Base-by-base conservation (phyloP, 2,329 filamentous ascomycete genomes). In the Phoma sp. region DNA sequence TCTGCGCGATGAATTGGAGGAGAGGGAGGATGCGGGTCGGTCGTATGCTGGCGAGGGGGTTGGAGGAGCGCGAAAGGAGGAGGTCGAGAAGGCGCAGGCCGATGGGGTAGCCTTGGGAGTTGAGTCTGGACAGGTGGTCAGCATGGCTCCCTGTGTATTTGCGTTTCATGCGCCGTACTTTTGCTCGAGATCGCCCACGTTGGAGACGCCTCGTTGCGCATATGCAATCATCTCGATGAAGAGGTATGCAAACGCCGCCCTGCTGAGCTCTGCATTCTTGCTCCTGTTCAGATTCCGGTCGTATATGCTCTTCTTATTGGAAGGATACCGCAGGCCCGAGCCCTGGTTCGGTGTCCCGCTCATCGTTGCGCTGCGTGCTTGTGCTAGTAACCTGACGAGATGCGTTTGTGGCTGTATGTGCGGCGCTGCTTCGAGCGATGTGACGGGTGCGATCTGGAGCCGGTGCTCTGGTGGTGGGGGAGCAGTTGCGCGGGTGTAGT, bases 191-290 rank as follows among this genome's bases (percentile, higher is more conserved):
- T 98, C 95, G 69, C 94, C 89, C 56, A 99, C 96, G 6, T 92
- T 93, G 64, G 90, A 95, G 50, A 97, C 94, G 59, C 91, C 84
- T 69, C 88, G 85, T 76, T 98, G 95, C 65, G 95, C 94, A 77
- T 98, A 98, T 69, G 87, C 88, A 44, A 99, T 93, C 90, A 98
- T 96, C 80, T 97, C 94, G 57, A 89, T 88, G 74, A 99, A 98
- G 55, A 99, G 83, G 76, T 96, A 98, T 37, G 95, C 94, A 78
- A 99, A 98, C 77, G 91, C 92, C 10, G 95, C 87, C 73, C 96
- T 90, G 76, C 92, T 96, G 64, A 96, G 86, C 81, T 98, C 94
- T 55, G 90, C 85, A 67, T 90, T 91, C 75, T 92, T 91, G 68
- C 88, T 89, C 62, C 95, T 90, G 78, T 97, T 97, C 58, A 98